Base-by-base conservation (phyloP, 2,329 filamentous ascomycete genomes). In the Aspergillus vadensis region DNA sequence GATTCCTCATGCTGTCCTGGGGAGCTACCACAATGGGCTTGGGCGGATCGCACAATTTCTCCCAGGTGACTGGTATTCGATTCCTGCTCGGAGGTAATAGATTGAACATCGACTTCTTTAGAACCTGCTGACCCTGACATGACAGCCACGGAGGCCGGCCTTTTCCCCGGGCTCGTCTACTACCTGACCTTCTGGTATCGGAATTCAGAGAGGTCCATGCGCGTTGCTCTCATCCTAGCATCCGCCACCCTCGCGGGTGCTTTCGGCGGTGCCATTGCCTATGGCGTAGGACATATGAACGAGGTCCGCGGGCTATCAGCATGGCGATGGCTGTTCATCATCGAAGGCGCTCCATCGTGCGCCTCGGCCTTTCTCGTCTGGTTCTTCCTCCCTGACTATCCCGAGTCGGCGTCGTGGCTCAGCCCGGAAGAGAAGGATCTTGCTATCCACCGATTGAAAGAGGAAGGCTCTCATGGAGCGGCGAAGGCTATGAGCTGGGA, bases 131-230 rank as follows among this genome's bases (percentile, higher is more conserved):
- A 47, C 19, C 8, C 17, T 17, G 19, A 17, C 30, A 19, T 17
- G 19, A 15, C 30, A 67, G 77, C 80, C n/a, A 78, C 81, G 61
- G 82, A 84, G 67, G 80, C 80, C 3, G 81, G 81, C 0, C 69
- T 84, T 9, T 82, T 83, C 58, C 82, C 82, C 0, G 79, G 80
- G 1, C 72, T 83, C 15, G 79, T 81, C 9, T 79, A 77, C 63
- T 80, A 79, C 63, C 67, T 83, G 5, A 80, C 80, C 3, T 85
- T 85, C 65, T 85, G 84, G 77, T 86, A 86, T 67, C 80, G 82
- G 17, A 77, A 80, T 5, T 80, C 82, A 3, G 85, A 88, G 69
- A 77, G 83, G 19, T 83, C 81, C 1, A 82, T 86, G 68, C 83
- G 86, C 6, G 83, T 90, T 69, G 82, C 83, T 0, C 79, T 83